Conservation (phyloP, 306 rosid species). For the Inga leiocalycina region DNA sequence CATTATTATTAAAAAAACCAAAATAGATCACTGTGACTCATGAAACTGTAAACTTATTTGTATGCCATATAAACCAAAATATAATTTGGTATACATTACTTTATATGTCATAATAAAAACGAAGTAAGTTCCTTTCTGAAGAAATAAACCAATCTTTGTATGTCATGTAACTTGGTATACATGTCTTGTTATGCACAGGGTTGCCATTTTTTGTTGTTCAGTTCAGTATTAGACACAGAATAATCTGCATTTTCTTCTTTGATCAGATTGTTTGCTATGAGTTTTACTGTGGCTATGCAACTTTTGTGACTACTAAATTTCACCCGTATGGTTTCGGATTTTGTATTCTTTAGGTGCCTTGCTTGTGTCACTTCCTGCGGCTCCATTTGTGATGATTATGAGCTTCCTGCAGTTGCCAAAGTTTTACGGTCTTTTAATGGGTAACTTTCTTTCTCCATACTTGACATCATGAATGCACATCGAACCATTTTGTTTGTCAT, state of each 20-base stretch:
- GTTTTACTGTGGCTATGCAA: not conserved
- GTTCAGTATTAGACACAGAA: not conserved
- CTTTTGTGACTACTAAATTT: not conserved
- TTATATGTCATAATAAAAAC: too few relatives aligned
- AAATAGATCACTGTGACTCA: not conserved
- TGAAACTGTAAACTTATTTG: not conserved
- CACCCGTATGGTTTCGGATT: not conserved
- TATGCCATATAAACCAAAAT: not conserved
- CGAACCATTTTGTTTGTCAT: too few relatives aligned
- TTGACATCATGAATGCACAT: conserved; percentile 13
- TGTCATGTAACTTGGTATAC: not conserved
- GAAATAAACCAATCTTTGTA: conserved; percentile 3
- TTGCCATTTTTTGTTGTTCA: conserved; percentile 1
- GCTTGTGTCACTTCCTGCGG: conserved; percentile 66
- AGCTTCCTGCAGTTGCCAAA: conserved; percentile 74
- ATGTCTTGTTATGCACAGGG: not conserved
- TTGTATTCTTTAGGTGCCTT: conserved; percentile 62
- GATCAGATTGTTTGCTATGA: not conserved
- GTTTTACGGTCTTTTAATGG: conserved; percentile 69
- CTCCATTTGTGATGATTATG: conserved; percentile 60
- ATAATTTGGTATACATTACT: too few relatives aligned
- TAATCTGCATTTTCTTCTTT: not conserved
- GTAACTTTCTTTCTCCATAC: conserved; percentile 37
- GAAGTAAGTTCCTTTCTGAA: not conserved
- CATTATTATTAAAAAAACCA: not conserved